These are phyloP conservation scores for Eucalyptus grandis DNA, from an alignment of 345 rosid species.

Conservation along the genomic window DNA sequence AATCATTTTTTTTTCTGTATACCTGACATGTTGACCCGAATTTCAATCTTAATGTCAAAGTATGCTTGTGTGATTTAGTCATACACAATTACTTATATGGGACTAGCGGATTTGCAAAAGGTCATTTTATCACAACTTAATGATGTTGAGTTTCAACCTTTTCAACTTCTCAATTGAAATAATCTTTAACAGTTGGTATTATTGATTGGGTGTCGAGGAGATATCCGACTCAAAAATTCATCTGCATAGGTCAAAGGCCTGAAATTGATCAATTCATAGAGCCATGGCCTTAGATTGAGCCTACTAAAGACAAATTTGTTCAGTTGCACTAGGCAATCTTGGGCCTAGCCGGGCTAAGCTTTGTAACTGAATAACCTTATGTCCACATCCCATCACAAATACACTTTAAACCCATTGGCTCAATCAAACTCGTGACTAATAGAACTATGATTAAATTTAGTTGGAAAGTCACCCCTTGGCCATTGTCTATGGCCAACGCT, in stretches of 20 bases:
- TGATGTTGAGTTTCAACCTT: not conserved
- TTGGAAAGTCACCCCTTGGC: not conserved
- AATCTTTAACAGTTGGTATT: not conserved
- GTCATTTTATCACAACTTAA: no score
- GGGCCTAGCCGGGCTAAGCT: accelerated
- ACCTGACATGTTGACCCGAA: accelerated
- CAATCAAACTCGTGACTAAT: not conserved
- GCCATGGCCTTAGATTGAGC: not conserved
- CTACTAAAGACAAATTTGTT: not conserved
- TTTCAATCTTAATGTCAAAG: not conserved
- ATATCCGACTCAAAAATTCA: no score
- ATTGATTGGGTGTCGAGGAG: not conserved
- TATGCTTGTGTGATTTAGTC: accelerated
- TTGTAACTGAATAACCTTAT: not conserved
- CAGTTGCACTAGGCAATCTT: accelerated
- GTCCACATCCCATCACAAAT: not conserved
- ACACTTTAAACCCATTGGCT: not conserved
- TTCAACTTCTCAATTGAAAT: not conserved
- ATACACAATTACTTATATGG: accelerated
- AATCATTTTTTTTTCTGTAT: not conserved
- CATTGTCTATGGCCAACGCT: not conserved
- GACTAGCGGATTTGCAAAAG: not conserved
- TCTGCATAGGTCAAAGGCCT: not conserved
- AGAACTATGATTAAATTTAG: not conserved
- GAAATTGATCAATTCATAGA: not conserved